Percentiles rank a stretch among this genome's conserved stretches.
These are phyloP conservation scores for Crithidia bombi DNA, from an alignment of 208 protist species.

Conservation along the genomic window DNA sequence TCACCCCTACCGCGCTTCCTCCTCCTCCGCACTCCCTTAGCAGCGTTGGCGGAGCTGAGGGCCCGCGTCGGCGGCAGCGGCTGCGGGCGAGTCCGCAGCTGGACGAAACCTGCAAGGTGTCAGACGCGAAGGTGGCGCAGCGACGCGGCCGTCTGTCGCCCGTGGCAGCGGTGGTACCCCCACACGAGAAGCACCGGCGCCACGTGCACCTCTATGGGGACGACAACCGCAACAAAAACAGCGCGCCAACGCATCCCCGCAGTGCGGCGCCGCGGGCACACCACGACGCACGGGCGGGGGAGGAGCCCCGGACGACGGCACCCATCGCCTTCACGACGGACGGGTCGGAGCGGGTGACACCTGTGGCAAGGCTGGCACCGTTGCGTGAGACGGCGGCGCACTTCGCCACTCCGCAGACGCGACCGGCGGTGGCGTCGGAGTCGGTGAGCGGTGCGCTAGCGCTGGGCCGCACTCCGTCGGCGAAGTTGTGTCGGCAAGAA, in stretches of 20 bases:
- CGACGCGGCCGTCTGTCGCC: constrained; percentile 17
- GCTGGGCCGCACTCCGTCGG: constrained; percentile 12
- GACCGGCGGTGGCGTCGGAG: neutral
- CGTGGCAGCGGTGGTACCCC: neutral
- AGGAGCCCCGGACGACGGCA: neutral
- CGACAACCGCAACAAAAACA: neutral
- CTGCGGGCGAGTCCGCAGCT: neutral
- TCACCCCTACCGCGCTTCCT: neutral
- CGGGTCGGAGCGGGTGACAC: neutral
- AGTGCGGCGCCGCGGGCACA: neutral
- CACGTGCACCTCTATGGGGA: neutral
- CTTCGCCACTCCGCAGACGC: neutral
- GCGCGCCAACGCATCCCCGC: neutral
- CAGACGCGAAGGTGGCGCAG: neutral
- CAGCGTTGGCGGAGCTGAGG: neutral
- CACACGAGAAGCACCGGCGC: neutral
- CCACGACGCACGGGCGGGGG: neutral
- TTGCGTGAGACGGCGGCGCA: constrained; percentile 14
- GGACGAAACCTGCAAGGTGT: neutral
- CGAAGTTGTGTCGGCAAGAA: neutral
- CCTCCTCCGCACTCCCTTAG: neutral
- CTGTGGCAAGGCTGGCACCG: neutral
- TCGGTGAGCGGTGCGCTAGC: neutral
- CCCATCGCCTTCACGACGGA: neutral
- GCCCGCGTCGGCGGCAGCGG: neutral